Evolutionary conservation across 2,329 filamentous ascomycete genomes (phyloP).

Genomic region (Epichloe amarillans): DNA sequence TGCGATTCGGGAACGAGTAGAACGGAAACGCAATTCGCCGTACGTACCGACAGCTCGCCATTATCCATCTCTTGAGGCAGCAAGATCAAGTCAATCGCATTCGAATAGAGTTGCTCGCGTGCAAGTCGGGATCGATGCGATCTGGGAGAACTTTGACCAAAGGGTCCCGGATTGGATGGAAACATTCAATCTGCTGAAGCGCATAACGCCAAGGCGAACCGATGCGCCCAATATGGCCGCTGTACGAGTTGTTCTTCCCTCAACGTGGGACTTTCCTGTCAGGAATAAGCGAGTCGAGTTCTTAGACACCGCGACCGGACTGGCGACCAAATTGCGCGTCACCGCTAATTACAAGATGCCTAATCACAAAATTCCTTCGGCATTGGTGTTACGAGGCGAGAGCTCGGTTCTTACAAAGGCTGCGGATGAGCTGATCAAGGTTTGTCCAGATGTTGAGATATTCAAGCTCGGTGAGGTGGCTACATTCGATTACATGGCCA

Average conservation of each 20-base stretch:
- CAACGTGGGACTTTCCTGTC: conserved; percentile 21
- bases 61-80: conserved; percentile 16
- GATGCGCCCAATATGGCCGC: conserved; percentile 22
- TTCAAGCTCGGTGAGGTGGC: conserved; percentile 24
- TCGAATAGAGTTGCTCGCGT: conserved; percentile 16
- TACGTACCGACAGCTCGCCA: conserved; percentile 15
- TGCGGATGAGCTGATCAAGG: conserved; percentile 20
- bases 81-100: conserved; percentile 11
- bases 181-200: conserved; percentile 25
- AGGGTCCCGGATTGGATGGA: conserved; percentile 25
- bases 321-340: conserved; percentile 19
- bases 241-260: conserved; percentile 23
- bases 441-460: conserved; percentile 19
- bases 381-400: conserved; percentile 20
- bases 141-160: conserved; percentile 17
- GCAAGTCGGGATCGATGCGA: conserved; percentile 23
- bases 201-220: conserved; percentile 20
- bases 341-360: conserved; percentile 19
- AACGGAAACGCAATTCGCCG: conserved; percentile 12
- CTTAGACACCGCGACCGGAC: conserved; percentile 21
- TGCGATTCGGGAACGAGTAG: conserved; percentile 9
- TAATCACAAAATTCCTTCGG: conserved; percentile 18
- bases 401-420: conserved; percentile 19
- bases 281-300: conserved; percentile 20
- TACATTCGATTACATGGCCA: conserved; percentile 20